A percentile compares a stretch with the other conserved stretches of the same genome.
These are phyloP conservation scores for Tolypocladium endophyticum DNA, from an alignment of 2,329 filamentous ascomycete genomes.

Conservation along the genomic window DNA sequence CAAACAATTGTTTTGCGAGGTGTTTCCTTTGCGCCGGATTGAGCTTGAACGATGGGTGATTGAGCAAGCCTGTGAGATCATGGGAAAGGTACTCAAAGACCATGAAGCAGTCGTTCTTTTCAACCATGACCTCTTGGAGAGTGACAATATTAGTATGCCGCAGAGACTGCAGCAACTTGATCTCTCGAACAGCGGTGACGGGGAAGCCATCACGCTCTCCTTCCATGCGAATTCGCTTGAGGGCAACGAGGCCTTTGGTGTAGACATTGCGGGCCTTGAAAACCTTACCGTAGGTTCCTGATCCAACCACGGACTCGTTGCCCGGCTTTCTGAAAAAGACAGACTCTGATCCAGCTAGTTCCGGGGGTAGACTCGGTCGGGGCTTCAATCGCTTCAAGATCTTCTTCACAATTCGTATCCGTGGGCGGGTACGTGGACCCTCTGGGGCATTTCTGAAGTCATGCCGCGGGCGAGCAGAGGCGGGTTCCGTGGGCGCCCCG, in stretches of 20 bases:
- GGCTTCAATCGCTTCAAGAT: constrained; percentile 61
- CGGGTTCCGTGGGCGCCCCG: constrained; percentile 42
- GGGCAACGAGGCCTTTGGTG: constrained; percentile 68
- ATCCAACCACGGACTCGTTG: constrained; percentile 94
- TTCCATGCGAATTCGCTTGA: constrained; percentile 91
- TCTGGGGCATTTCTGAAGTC: constrained; percentile 21
- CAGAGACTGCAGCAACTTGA: constrained; percentile 82
- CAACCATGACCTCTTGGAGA: constrained; percentile 90
- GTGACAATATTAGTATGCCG: constrained; percentile 75
- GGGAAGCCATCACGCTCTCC: constrained; percentile 85
- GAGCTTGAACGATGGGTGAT: constrained; percentile 84
- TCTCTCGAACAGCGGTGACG: constrained; percentile 81
- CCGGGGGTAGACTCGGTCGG: constrained; percentile 58
- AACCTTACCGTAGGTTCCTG: constrained; percentile 91
- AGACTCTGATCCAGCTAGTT: constrained; percentile 70
- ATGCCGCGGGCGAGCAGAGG: constrained; percentile 32
- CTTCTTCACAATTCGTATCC: constrained; percentile 55
- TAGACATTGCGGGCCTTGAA: constrained; percentile 94
- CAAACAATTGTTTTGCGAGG: constrained; percentile 83
- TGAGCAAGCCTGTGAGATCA: constrained; percentile 87
- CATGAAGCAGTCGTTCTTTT: constrained; percentile 98
- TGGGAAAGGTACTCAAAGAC: constrained; percentile 98
- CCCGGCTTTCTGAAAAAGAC: constrained; percentile 93
- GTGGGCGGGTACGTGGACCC: constrained; percentile 27
- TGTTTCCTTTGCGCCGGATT: constrained; percentile 85